Percentiles rank a stretch among this genome's conserved stretches.
These are phyloP conservation scores for Ambrosia trifida DNA, from an alignment of 129 eudicot genomes.

Conservation along the genomic window DNA sequence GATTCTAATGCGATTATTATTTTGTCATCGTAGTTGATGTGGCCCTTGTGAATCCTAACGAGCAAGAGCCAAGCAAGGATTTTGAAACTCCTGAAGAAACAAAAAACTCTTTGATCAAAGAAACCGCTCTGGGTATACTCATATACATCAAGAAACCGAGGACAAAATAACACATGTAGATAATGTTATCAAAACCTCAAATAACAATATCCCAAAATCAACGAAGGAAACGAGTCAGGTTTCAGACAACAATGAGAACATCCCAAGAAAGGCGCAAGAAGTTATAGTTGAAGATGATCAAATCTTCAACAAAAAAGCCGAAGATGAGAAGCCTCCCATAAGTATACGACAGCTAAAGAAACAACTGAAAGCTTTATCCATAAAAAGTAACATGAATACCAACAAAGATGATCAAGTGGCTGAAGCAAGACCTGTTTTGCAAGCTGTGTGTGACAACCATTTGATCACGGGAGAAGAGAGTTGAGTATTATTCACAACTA, in stretches of 20 bases:
- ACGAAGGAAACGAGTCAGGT: constrained; percentile 4
- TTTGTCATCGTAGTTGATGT: constrained; percentile 8
- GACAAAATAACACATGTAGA: constrained; percentile 1
- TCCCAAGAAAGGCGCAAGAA: constrained; percentile 12
- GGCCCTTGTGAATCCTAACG: not conserved
- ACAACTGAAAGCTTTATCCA: constrained; percentile 39
- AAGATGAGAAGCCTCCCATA: constrained; percentile 5
- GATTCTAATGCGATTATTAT: not conserved
- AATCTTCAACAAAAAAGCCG: constrained; percentile 5
- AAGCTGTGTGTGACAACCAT: constrained; percentile 38
- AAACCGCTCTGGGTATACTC: not conserved
- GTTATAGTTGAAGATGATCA: constrained; percentile 20
- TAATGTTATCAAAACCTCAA: not conserved
- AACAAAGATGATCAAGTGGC: constrained; percentile 23
- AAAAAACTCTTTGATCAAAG: constrained; percentile 5
- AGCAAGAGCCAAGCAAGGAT: not conserved
- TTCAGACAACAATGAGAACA: constrained; percentile 46
- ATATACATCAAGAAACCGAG: constrained; percentile 1
- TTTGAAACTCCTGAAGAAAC: constrained; percentile 9
- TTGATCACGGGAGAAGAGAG: constrained; percentile 16
- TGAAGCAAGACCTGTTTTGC: constrained; percentile 43
- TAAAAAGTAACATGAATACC: not conserved
- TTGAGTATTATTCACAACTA: constrained; percentile 1
- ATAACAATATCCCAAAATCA: not conserved
- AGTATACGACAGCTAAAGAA: constrained; percentile 45